Base-by-base conservation (phyloP, 2,329 filamentous ascomycete genomes). In the Blastomyces emzantsi region DNA sequence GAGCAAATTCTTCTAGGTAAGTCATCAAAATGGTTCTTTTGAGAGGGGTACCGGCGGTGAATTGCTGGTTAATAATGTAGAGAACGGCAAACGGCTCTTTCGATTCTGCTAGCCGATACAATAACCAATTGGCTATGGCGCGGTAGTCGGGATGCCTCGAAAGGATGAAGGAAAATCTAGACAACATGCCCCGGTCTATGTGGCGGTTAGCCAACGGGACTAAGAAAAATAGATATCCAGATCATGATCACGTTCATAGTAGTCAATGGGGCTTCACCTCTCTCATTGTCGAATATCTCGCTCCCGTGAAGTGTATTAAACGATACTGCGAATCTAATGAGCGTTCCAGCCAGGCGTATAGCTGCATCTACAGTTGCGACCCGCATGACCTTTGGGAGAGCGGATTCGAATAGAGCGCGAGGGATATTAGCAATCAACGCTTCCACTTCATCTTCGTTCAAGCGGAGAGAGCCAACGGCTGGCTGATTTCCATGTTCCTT, bases 1-100 rank as follows among this genome's bases (percentile, higher is more conserved):
- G 54, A 11, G 65, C 63, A n/a, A 64, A 47, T 9, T 41, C 13
- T 47, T 63, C 55, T 4, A 66, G n/a, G 19, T 64, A 62, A 15
- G 51, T 45, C 19, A 62, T 61, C 41, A 61, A 55, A 52, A 39
- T 15, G 11, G 47, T 52, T 25, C 28, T 51, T 41, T 52, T 52
- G 22, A 51, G 39, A 33, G 30, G 33, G 51, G 15, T 33, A 28
- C 49, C 49, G 0, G 36, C 9, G 1, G 1, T 19, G 33, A 61
- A 33, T 61, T 61, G 60, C n/a, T 41, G 22, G 36, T 52, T 52
- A 28, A 55, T 19, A 43, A 61, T 28, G 47, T 61, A 61, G 28
- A 61, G 7, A 22, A 61, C 9, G 3, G 60, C 28, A 8, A 52
- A 39, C 15, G 49, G 60, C 11, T 61, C 60, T 19, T 43, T 55